Conservation (phyloP, 345 rosid species). For the Sisymbrium altissimum region DNA sequence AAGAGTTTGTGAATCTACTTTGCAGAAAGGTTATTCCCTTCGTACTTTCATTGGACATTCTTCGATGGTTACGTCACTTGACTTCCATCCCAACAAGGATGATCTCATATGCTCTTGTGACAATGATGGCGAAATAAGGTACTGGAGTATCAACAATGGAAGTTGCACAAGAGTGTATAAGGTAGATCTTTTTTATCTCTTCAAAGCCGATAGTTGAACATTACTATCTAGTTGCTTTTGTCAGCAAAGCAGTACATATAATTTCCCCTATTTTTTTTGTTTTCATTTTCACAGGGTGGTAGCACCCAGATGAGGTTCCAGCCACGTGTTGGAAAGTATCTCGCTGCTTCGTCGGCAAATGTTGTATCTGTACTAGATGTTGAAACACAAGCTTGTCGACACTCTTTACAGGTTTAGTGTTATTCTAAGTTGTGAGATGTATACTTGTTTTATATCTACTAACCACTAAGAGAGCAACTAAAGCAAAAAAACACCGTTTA, state of each 20-base stretch:
- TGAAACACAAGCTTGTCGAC: slow-evolving; percentile 74
- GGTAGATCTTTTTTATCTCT: slow-evolving; percentile 44
- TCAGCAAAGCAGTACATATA: background rate
- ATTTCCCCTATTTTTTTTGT: background rate
- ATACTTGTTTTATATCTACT: background rate
- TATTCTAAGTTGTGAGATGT: background rate
- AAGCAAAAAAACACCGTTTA: background rate
- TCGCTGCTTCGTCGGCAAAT: slow-evolving; percentile 85
- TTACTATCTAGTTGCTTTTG: background rate
- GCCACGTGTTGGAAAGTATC: slow-evolving; percentile 83
- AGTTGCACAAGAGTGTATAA: slow-evolving; percentile 69
- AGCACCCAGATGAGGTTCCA: slow-evolving; percentile 85
- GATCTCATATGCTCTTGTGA: slow-evolving; percentile 98
- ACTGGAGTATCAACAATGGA: slow-evolving; percentile 89
- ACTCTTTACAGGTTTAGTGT: slow-evolving; percentile 62
- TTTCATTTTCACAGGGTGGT: slow-evolving; percentile 57
- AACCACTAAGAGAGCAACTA: background rate
- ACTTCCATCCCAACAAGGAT: slow-evolving; percentile 86
- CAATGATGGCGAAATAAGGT: slow-evolving; percentile 82
- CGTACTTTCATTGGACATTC: slow-evolving; percentile 84
- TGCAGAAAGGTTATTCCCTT: slow-evolving; percentile 84
- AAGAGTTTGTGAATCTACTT: slow-evolving; percentile 12
- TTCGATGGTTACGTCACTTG: slow-evolving; percentile 68
- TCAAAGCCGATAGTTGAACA: background rate
- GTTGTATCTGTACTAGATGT: slow-evolving; percentile 79